phyloP scores from a whole-genome alignment of 2,329 filamentous ascomycete genomes.

The Delphinella strobiligena region DNA sequence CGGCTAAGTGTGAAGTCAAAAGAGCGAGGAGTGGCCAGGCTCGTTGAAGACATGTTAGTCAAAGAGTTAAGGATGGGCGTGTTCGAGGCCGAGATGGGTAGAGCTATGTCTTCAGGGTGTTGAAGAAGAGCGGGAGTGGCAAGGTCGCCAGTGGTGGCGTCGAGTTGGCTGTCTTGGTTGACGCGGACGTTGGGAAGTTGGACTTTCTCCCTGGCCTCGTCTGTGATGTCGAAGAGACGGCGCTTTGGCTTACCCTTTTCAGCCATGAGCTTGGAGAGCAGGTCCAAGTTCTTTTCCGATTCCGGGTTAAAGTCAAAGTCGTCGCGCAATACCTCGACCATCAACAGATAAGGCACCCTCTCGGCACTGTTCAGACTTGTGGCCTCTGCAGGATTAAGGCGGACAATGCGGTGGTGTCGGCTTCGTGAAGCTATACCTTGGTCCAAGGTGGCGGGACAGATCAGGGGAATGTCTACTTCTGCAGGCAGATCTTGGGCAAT shows the following conservation, averaged over 20 bases:
- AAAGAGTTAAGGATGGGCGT: constrained; percentile 12
- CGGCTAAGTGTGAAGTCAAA: constrained; percentile 58
- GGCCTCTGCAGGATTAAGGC: constrained; percentile 71
- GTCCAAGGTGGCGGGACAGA: constrained; percentile 63
- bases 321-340: constrained; percentile 71
- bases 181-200: no score
- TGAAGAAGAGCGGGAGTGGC: constrained; percentile 60
- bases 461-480: constrained; percentile 72
- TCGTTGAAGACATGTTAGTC: constrained; percentile 46
- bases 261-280: constrained; percentile 51
- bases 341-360: constrained; percentile 72
- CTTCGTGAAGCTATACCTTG: constrained; percentile 64
- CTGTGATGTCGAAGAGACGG: constrained; percentile 43
- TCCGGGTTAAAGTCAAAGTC: constrained; percentile 76
- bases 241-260: constrained; percentile 49
- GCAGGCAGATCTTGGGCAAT: constrained; percentile 72
- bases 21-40: constrained; percentile 53
- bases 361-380: constrained; percentile 80
- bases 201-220: constrained; percentile 45
- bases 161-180: constrained; percentile 66
- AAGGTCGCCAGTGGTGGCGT: constrained; percentile 67
- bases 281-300: constrained; percentile 56
- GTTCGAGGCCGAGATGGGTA: constrained; percentile 7
- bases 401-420: constrained; percentile 69
- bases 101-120: constrained; percentile 36